Evolutionary conservation across 805 yeast species (phyloP), one percentile per base, ranked within the genome.

Genomic region (Wickerhamiella bombiphila): DNA sequence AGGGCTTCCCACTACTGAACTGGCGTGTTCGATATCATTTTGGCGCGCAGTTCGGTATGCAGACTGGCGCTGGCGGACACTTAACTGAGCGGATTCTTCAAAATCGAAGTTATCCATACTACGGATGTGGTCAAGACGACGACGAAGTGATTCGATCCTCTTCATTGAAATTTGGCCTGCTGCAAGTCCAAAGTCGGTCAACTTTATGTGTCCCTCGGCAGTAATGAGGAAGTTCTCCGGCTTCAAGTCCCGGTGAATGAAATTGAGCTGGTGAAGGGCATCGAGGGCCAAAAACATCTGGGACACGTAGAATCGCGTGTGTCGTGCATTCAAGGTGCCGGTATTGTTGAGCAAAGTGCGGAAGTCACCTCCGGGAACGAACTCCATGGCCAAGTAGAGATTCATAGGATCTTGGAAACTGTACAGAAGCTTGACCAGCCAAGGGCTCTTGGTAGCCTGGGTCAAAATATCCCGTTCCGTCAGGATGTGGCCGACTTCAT

Each of bases 351-450:
- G 70, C 42, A 91, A 63, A 0, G 98, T 91, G 55, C 99, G 76
- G 64, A 82, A 91, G 56, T 91, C 99, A 38, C 99, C 99, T 42
- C 99, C 99, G 6, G 99, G 96, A n/a, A 91, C 98, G 58, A 81
- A 91, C 57, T 91, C 98, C 99, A 91, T 91, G 2, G 98, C 98
- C 53, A 91, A 66, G 51, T 82, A 91, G 22, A 91, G 80, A 53
- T 80, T 80, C 44, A 80, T 86, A 0, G 76, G 59, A 59, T 91
- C 97, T 58, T 91, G 99, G 63, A 91, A 91, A 2, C 97, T 95
- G 56, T 91, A 91, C 41, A 83, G 67, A 36, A 91, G 66, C 59
- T 85, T 85, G 29, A 91, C 98, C 28, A 91, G 66, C 99, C 99
- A 91, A 42, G 85, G 94, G 35, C 88, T 75, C 56, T 95, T 70